Conservation (phyloP, 2,329 filamentous ascomycete genomes). For the Ascochyta clinopodiicola region DNA sequence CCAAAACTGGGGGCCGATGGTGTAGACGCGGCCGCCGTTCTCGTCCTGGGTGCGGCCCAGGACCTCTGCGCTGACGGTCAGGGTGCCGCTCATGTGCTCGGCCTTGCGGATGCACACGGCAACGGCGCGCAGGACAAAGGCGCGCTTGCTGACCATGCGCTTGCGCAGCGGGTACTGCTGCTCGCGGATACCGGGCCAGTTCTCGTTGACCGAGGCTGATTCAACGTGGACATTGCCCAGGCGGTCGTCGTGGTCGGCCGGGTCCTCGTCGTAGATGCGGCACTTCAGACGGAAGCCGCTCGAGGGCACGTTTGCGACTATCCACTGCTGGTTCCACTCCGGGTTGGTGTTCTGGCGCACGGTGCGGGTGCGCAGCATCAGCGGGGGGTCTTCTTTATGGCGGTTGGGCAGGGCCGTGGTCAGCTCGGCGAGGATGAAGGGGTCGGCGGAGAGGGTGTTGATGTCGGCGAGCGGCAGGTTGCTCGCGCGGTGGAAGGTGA, state of each 20-base stretch:
- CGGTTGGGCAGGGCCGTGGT: slow-evolving; percentile 72
- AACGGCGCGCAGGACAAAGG: slow-evolving; percentile 76
- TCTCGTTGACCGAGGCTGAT: slow-evolving; percentile 64
- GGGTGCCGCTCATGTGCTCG: slow-evolving; percentile 70
- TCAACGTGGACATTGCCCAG: slow-evolving; percentile 83
- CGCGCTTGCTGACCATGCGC: slow-evolving; percentile 83
- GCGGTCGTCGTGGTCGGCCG: slow-evolving; percentile 82
- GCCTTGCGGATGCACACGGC: slow-evolving; percentile 67
- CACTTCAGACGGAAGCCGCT: slow-evolving; percentile 85
- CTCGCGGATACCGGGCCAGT: slow-evolving; percentile 72
- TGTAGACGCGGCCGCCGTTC: slow-evolving; percentile 75
- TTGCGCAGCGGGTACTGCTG: slow-evolving; percentile 77
- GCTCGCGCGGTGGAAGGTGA: slow-evolving; percentile 80
- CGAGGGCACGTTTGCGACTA: slow-evolving; percentile 83
- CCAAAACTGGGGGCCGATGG: slow-evolving; percentile 76
- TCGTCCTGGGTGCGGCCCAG: slow-evolving; percentile 73
- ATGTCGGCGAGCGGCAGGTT: slow-evolving; percentile 87
- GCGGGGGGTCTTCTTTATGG: slow-evolving; percentile 83
- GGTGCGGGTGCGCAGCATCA: slow-evolving; percentile 78
- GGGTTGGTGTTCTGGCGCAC: slow-evolving; percentile 75
- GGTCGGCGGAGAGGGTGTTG: slow-evolving; percentile 78
- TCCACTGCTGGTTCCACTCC: slow-evolving; percentile 84
- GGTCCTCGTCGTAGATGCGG: slow-evolving; percentile 88
- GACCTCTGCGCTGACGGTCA: slow-evolving; percentile 78
- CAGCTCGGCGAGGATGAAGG: slow-evolving; percentile 80